Evolutionary conservation across 352 stramenopile species (phyloP).

Genomic region (Globisporangium solare): DNA sequence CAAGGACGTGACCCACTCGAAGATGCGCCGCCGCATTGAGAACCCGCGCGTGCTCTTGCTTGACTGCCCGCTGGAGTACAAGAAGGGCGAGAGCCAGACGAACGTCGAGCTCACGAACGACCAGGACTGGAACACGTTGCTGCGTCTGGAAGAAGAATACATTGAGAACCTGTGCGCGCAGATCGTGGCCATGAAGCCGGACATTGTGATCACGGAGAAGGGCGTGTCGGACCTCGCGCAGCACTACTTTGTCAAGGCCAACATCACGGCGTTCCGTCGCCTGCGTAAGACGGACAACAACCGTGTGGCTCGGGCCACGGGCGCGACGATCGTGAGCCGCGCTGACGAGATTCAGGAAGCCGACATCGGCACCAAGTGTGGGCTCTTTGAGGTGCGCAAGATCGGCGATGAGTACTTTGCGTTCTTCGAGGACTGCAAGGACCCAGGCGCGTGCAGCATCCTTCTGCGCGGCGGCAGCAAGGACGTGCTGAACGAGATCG

Average conservation of each 20-base stretch:
- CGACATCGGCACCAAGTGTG: conserved; percentile 98
- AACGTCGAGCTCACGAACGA: conserved; percentile 99
- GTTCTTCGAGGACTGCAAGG: conserved; percentile 98
- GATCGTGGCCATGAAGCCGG: conserved; percentile 98
- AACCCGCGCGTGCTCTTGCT: conserved; percentile 98
- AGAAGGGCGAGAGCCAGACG: conserved; percentile 97
- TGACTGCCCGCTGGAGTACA: conserved; percentile 99
- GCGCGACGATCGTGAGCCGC: conserved; percentile 97
- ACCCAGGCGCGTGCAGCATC: conserved; percentile 98
- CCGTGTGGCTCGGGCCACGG: conserved; percentile 94
- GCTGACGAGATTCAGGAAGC: conserved; percentile 98
- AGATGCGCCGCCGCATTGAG: conserved; percentile 98
- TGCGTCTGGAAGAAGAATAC: conserved; percentile 99
- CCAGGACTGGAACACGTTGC: conserved; percentile 97
- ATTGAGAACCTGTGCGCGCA: conserved; percentile 99
- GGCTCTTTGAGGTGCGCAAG: conserved; percentile 96
- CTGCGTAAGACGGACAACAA: conserved; percentile 99
- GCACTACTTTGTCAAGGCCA: conserved; percentile 99
- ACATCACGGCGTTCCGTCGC: conserved; percentile 98
- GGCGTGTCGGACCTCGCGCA: conserved; percentile 98
- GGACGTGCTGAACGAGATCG: conserved; percentile 99
- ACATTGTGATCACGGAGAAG: conserved; percentile 99
- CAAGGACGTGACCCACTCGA: conserved; percentile 99
- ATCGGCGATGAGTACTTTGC: conserved; percentile 96
- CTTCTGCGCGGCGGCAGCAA: conserved; percentile 98